These are phyloP conservation scores for Jatropha curcas DNA, from an alignment of 345 rosid genomes.

Conservation along the genomic window DNA sequence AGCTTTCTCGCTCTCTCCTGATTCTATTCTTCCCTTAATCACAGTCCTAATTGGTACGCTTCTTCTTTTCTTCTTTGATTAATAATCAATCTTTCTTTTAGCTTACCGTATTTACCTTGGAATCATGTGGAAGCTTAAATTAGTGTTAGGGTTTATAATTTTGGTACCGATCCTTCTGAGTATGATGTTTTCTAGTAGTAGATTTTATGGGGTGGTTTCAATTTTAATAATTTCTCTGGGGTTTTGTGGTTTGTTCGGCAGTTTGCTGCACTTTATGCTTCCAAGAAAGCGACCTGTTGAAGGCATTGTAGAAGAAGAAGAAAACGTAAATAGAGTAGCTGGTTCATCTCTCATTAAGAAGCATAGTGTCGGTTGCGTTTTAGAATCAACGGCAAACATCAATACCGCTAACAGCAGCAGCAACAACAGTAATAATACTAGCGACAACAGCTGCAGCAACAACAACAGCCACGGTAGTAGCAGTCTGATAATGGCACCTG, in stretches of 20 bases:
- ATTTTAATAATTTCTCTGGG: slow-evolving; percentile 38
- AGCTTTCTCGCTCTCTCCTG: background rate
- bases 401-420: slow-evolving; percentile 25
- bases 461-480: slow-evolving; percentile 22
- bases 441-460: slow-evolving; percentile 21
- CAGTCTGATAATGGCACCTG: slow-evolving; percentile 62
- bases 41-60: slow-evolving; percentile 64
- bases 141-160: slow-evolving; percentile 36
- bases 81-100: background rate
- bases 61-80: slow-evolving; percentile 4
- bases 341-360: slow-evolving; percentile 53
- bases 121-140: slow-evolving; percentile 7
- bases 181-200: background rate
- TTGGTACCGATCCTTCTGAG: slow-evolving; percentile 32
- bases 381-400: slow-evolving; percentile 21
- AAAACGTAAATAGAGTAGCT: slow-evolving; percentile 12
- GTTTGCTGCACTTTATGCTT: slow-evolving; percentile 88
- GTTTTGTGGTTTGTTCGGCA: slow-evolving; percentile 48
- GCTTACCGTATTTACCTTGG: slow-evolving; percentile 19
- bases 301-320: slow-evolving; percentile 45
- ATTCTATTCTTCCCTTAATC: slow-evolving; percentile 42
- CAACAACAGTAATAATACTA: slow-evolving; percentile 17
- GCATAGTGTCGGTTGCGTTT: slow-evolving; percentile 46
- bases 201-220: slow-evolving; percentile 17
- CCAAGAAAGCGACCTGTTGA: slow-evolving; percentile 77